phyloP scores from a whole-genome alignment of 176 grass and related monocot genomes.

The Avena insularis region DNA sequence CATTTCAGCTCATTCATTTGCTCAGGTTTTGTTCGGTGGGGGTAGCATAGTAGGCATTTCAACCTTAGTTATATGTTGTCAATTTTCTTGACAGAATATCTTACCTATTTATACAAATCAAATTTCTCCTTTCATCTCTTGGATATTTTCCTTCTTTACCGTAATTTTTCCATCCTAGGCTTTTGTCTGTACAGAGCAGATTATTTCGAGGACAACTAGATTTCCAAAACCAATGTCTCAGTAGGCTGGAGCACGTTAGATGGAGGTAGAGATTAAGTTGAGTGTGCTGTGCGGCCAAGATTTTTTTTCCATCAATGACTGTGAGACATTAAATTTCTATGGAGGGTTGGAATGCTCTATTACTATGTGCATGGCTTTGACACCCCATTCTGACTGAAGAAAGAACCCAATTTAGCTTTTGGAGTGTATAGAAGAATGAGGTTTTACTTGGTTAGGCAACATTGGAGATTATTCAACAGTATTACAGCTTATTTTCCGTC shows the following conservation, averaged over 20 bases:
- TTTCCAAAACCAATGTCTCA: conserved; percentile 2
- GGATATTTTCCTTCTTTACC: neutral
- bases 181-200: conserved; percentile 2
- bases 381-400: conserved; percentile 1
- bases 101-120: neutral
- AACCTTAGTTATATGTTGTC: neutral
- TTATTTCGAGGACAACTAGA: conserved; percentile 1
- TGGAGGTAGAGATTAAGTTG: neutral
- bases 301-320: neutral
- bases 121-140: neutral
- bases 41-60: neutral
- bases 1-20: conserved; percentile 5
- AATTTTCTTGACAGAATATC: neutral
- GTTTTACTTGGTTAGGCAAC: neutral
- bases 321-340: neutral
- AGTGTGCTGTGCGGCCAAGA: neutral
- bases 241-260: conserved; percentile 9
- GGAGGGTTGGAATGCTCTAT: neutral
- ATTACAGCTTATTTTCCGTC: neutral
- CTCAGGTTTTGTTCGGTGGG: conserved; percentile 27
- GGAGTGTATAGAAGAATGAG: neutral
- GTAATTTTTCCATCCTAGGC: conserved; percentile 9
- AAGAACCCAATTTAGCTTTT: neutral
- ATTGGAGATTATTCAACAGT: neutral
- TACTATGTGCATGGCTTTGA: neutral